Conservation (phyloP, 1,284 basidiomycete genomes). For the Cutaneotrichosporon cavernicola region DNA sequence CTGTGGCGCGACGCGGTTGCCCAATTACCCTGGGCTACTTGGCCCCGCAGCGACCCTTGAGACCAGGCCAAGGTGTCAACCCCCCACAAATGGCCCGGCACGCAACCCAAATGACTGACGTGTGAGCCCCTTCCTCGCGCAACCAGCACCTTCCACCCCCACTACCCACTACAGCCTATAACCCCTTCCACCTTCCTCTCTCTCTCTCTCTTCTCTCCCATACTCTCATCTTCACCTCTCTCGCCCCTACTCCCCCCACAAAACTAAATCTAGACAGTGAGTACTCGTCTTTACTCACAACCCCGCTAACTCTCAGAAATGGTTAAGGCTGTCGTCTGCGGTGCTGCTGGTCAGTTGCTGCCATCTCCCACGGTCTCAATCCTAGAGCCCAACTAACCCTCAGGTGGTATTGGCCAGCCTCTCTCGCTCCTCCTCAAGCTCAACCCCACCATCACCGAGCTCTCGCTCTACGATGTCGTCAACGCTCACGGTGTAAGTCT, state of each 20-base stretch:
- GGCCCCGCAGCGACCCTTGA: too few relatives aligned
- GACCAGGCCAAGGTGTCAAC: neutral
- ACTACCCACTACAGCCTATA: neutral
- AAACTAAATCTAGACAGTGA: conserved; percentile 13
- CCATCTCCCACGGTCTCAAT: neutral
- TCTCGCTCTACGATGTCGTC: conserved; percentile 79
- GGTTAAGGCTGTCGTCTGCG: conserved; percentile 91
- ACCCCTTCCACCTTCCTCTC: neutral
- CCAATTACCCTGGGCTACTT: too few relatives aligned
- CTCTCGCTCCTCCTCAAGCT: conserved; percentile 85
- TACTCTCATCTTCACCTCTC: conserved; percentile 4
- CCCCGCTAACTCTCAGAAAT: conserved; percentile 53
- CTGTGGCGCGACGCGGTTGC: too few relatives aligned
- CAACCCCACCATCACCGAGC: conserved; percentile 79
- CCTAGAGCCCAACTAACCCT: conserved; percentile 4
- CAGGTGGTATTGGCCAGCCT: conserved; percentile 77
- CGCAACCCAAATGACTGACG: neutral
- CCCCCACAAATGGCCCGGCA: neutral
- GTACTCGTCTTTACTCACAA: neutral
- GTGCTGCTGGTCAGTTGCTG: conserved; percentile 72
- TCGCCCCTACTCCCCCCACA: conserved; percentile 8
- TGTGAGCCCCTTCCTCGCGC: too few relatives aligned
- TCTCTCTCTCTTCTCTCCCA: conserved; percentile 8
- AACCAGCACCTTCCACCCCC: conserved; percentile 1
- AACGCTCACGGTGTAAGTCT: conserved; percentile 51